Evolutionary conservation across 257 asterid species (phyloP).

Genomic region (Ilex aquifolium): DNA sequence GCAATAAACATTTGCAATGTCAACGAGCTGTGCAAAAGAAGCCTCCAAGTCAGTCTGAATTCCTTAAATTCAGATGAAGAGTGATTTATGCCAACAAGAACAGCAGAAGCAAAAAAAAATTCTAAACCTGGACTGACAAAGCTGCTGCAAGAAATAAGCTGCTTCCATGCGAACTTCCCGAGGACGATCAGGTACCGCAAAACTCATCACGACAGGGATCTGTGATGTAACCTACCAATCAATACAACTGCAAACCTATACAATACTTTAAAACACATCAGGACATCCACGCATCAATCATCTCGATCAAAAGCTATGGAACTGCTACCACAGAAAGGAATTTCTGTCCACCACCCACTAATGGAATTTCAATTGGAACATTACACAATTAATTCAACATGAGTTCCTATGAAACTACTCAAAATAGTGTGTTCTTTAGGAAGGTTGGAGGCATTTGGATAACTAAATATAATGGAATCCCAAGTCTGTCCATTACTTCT

Average conservation of each 20-base stretch:
- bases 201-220: slow-evolving; percentile 93
- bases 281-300: no score
- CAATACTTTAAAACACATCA: background rate
- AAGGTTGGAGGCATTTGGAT: no score
- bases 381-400: no score
- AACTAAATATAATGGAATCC: no score
- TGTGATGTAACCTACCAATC: slow-evolving; percentile 16
- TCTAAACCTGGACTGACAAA: slow-evolving; percentile 88
- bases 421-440: no score
- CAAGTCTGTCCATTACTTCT: no score
- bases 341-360: no score
- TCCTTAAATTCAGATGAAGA: slow-evolving; percentile 13
- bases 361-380: no score
- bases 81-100: slow-evolving; percentile 6
- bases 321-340: no score
- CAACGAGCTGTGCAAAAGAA: slow-evolving; percentile 61
- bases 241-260: background rate
- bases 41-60: background rate
- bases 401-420: no score
- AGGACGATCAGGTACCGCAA: slow-evolving; percentile 91
- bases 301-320: no score
- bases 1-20: slow-evolving; percentile 97
- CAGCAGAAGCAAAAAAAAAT: slow-evolving; percentile 9
- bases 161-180: slow-evolving; percentile 97
- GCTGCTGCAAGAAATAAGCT: slow-evolving; percentile 90